A percentile compares a stretch with the other conserved stretches of the same genome.
Conservation (phyloP, 345 rosid genomes). For the Corchorus capsularis region DNA sequence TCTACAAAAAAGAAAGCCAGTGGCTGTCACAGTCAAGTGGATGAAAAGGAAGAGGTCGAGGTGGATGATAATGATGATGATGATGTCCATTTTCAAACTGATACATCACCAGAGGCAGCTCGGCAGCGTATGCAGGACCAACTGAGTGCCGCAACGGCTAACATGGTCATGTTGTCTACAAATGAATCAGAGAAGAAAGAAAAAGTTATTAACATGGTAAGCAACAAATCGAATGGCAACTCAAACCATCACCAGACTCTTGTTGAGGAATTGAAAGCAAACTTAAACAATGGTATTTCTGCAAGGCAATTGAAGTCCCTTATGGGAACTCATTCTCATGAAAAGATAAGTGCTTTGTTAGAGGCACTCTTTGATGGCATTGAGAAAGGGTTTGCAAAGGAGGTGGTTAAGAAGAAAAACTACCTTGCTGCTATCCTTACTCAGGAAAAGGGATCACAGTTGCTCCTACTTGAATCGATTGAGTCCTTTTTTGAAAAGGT, state of each 20-base stretch:
- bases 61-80: conserved; percentile 29
- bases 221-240: conserved; percentile 34
- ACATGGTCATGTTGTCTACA: conserved; percentile 71
- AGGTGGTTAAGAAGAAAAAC: conserved; percentile 45
- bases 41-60: conserved; percentile 46
- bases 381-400: conserved; percentile 56
- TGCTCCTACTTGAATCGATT: conserved; percentile 48
- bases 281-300: conserved; percentile 34
- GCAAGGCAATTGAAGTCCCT: conserved; percentile 33
- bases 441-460: conserved; percentile 40
- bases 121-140: conserved; percentile 67
- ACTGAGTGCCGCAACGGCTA: conserved; percentile 62
- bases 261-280: conserved; percentile 40
- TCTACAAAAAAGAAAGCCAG: conserved; percentile 43
- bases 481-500: conserved; percentile 45
- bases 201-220: conserved; percentile 27
- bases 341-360: conserved; percentile 48
- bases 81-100: conserved; percentile 75
- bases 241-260: conserved; percentile 30
- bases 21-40: conserved; percentile 44
- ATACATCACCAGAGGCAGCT: conserved; percentile 70
- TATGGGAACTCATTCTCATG: conserved; percentile 40
- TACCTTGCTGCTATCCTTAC: conserved; percentile 46
- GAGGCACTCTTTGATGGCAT: conserved; percentile 46
- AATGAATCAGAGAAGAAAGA: conserved; percentile 42